Evolutionary conservation across 768 basidiomycete genomes (phyloP).

Genomic region (Kwoniella sp.): DNA sequence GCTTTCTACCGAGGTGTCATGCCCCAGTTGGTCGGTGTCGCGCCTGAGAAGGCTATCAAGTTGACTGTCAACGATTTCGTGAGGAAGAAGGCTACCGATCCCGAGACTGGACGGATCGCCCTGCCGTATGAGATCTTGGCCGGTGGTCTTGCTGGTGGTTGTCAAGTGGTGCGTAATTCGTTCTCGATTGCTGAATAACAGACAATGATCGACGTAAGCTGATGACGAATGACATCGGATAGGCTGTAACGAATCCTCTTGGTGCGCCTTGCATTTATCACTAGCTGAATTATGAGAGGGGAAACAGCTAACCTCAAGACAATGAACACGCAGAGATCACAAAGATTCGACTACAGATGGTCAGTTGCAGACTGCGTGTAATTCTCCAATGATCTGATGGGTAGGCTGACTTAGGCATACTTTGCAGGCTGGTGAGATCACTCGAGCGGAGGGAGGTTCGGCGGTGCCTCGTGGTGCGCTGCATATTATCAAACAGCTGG

Average conservation of each 20-base stretch:
- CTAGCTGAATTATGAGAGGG: neutral
- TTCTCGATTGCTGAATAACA: neutral
- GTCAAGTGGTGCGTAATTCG: slow-evolving; percentile 81
- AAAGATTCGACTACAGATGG: slow-evolving; percentile 59
- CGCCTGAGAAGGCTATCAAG: slow-evolving; percentile 75
- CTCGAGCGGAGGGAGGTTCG: slow-evolving; percentile 74
- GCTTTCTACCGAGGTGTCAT: slow-evolving; percentile 91
- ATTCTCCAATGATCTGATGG: neutral
- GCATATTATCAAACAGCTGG: slow-evolving; percentile 90
- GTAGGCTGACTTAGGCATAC: no score
- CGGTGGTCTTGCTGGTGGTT: slow-evolving; percentile 90
- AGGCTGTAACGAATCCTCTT: slow-evolving; percentile 92
- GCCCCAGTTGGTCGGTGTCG: slow-evolving; percentile 78
- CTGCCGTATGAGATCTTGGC: slow-evolving; percentile 88
- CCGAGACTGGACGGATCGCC: slow-evolving; percentile 91
- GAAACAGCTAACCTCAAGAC: neutral
- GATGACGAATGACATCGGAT: neutral
- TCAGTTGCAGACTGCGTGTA: slow-evolving; percentile 59
- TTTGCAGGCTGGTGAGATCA: slow-evolving; percentile 71
- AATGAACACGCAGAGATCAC: slow-evolving; percentile 38
- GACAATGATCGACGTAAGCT: neutral
- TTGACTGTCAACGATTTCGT: slow-evolving; percentile 93
- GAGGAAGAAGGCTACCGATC: slow-evolving; percentile 79
- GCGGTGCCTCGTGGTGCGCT: slow-evolving; percentile 75
- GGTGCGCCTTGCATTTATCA: slow-evolving; percentile 22